Percentiles rank a stretch among this genome's conserved stretches.
Evolutionary conservation across 108 stramenopile genomes (phyloP).

Genomic region (Asterionellopsis glacialis): DNA sequence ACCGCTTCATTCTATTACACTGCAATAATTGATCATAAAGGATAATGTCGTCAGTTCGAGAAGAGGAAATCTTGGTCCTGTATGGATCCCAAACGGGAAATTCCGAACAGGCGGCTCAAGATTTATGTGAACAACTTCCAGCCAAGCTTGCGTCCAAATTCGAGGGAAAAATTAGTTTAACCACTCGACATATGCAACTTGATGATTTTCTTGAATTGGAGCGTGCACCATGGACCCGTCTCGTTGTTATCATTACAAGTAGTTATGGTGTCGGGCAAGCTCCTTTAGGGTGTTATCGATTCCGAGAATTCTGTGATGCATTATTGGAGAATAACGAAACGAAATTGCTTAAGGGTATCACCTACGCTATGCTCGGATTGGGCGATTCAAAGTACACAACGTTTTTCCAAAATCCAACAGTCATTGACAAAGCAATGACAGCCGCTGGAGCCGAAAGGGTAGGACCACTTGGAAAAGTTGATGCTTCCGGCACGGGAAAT

Average conservation of each 20-base stretch:
- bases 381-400: constrained; percentile 57
- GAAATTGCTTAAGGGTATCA: constrained; percentile 28
- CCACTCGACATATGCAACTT: constrained; percentile 50
- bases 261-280: constrained; percentile 86
- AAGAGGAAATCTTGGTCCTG: constrained; percentile 55
- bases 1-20: no score
- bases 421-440: constrained; percentile 51
- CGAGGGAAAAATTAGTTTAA: constrained; percentile 18
- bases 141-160: constrained; percentile 11
- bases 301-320: constrained; percentile 67
- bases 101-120: constrained; percentile 67
- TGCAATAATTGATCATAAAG: no score
- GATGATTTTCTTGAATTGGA: constrained; percentile 83
- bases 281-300: constrained; percentile 67
- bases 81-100: constrained; percentile 86
- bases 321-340: constrained; percentile 22
- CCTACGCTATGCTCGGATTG: constrained; percentile 51
- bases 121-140: constrained; percentile 39
- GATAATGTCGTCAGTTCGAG: background rate
- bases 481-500: constrained; percentile 65
- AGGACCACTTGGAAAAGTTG: constrained; percentile 64
- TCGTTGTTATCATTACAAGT: constrained; percentile 61
- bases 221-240: constrained; percentile 47
- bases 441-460: constrained; percentile 52
- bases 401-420: constrained; percentile 56